phyloP scores from a whole-genome alignment of 306 rosid species.

The Canavalia gladiata region DNA sequence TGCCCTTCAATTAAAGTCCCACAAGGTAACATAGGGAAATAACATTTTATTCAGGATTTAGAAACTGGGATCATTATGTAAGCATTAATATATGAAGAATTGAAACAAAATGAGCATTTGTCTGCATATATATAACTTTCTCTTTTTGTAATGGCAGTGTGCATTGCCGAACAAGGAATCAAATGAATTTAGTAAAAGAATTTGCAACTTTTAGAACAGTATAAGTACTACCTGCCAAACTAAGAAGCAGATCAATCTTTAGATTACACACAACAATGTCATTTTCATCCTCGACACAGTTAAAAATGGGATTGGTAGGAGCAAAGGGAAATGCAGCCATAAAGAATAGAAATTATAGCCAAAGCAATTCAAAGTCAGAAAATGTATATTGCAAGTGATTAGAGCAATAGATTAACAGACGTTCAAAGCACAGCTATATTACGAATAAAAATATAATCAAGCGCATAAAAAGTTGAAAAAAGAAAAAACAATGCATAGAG shows the following conservation, averaged over 20 bases:
- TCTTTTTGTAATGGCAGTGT: constrained; percentile 29
- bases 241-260: constrained; percentile 19
- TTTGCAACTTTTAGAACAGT: constrained; percentile 32
- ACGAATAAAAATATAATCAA: constrained; percentile 3
- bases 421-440: constrained; percentile 3
- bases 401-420: not conserved
- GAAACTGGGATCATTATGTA: not conserved
- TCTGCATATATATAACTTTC: constrained; percentile 1
- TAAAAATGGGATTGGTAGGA: constrained; percentile 7
- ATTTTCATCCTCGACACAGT: constrained; percentile 26
- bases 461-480: not conserved
- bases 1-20: constrained; percentile 11
- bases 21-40: not conserved
- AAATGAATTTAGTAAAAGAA: constrained; percentile 10
- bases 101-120: constrained; percentile 25
- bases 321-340: constrained; percentile 15
- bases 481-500: not conserved
- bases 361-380: not conserved
- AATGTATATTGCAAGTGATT: constrained; percentile 5
- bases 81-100: constrained; percentile 1
- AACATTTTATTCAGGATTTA: constrained; percentile 13
- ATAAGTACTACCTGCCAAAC: constrained; percentile 6
- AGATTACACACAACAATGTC: constrained; percentile 8
- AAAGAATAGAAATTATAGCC: constrained; percentile 1
- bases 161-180: constrained; percentile 35